Conservation (phyloP, 1,284 basidiomycete species). For the Flammula alnicola region DNA sequence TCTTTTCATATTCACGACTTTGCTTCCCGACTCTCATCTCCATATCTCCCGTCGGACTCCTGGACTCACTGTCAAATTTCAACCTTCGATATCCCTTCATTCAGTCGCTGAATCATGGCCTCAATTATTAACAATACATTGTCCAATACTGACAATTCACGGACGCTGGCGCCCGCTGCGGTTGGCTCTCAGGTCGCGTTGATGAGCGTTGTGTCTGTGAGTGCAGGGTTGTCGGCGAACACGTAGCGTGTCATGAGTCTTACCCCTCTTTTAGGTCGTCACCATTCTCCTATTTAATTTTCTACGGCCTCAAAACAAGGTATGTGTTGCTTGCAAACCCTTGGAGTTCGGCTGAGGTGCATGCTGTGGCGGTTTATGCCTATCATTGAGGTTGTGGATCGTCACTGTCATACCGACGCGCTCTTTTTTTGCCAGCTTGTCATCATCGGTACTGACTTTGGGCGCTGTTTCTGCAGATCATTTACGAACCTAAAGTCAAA, state of each 20-base stretch:
- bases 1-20: constrained; percentile 16
- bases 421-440: constrained; percentile 10
- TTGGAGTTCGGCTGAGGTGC: not conserved
- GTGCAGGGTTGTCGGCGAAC: constrained; percentile 29
- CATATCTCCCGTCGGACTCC: no score
- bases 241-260: not conserved
- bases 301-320: constrained; percentile 81
- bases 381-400: not conserved
- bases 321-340: constrained; percentile 35
- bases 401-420: constrained; percentile 2
- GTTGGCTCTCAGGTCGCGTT: constrained; percentile 83
- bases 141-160: constrained; percentile 49
- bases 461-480: constrained; percentile 37
- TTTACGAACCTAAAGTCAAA: constrained; percentile 88
- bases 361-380: constrained; percentile 1
- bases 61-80: no score
- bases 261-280: constrained; percentile 46
- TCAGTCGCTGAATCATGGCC: constrained; percentile 18
- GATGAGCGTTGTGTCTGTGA: constrained; percentile 71
- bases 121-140: constrained; percentile 42
- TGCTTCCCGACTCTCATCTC: constrained; percentile 3
- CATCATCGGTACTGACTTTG: not conserved
- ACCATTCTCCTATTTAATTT: constrained; percentile 77
- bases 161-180: constrained; percentile 77
- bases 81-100: constrained; percentile 3